These are phyloP conservation scores for Potentilla sterilis DNA, from an alignment of 306 rosid species.

Conservation along the genomic window DNA sequence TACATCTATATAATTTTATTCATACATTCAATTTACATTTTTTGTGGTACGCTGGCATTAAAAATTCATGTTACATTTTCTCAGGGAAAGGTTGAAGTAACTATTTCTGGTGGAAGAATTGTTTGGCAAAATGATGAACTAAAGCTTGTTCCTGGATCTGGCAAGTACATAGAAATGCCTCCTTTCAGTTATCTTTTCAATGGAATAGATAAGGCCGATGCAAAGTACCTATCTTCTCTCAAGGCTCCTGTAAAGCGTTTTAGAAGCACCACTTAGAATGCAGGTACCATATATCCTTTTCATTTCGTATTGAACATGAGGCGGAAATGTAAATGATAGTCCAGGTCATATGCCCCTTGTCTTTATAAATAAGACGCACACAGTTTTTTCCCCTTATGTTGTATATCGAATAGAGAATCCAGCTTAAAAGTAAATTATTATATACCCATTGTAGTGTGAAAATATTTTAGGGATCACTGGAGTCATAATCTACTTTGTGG, in stretches of 20 bases:
- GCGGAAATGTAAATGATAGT: background rate
- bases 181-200: slow-evolving; percentile 65
- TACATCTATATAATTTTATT: background rate
- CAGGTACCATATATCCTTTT: background rate
- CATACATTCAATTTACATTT: background rate
- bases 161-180: slow-evolving; percentile 66
- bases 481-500: background rate
- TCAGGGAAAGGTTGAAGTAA: slow-evolving; percentile 93
- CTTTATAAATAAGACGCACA: background rate
- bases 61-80: slow-evolving; percentile 7
- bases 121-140: slow-evolving; percentile 88
- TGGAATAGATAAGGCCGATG: slow-evolving; percentile 67
- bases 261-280: slow-evolving; percentile 5
- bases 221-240: slow-evolving; percentile 58
- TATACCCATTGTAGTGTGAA: too few species aligned
- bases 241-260: slow-evolving; percentile 68
- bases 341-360: too few species aligned
- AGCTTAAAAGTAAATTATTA: background rate
- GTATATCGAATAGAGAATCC: background rate
- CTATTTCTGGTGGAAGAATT: slow-evolving; percentile 83
- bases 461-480: background rate
- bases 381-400: background rate
- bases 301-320: background rate
- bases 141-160: slow-evolving; percentile 70
- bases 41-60: background rate